Evolutionary conservation across 2,329 filamentous ascomycete genomes (phyloP), one percentile per base, ranked within the genome.

Genomic region (Aspergillus tanneri): DNA sequence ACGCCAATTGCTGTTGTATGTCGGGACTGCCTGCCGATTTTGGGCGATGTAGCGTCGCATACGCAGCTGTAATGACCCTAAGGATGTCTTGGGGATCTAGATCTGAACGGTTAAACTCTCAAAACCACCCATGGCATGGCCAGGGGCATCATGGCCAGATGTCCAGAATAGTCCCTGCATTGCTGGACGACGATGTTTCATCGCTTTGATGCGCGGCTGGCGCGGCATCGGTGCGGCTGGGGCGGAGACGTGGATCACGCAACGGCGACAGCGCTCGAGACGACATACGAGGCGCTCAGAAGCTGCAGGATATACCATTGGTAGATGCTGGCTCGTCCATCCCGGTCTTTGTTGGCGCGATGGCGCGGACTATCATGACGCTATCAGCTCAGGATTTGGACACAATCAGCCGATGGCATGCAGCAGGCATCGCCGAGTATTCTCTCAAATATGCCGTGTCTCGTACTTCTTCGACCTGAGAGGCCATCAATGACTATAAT

Each of bases 401-500:
- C 16, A 45, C 30, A 21, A 5, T 45, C 9, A 30, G 30, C 4
- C 21, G 16, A 10, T 45, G 36, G 12, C 9, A 25, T 21, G 43
- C 27, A 2, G 60, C 58, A 5, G 59, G 62, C 8, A 35, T 54
- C 60, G 3, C 48, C 58, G n/a, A 59, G 58, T 8, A 66, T 72
- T 9, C 43, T 69, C 16, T 59, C 67, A 3, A 69, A 67, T n/a
- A n/a, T n/a, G n/a, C 32, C 58, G 64, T 4, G 43, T 65, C 8
- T 64, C 60, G 0, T 63, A 68, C 56, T 67, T 42, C 21, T 47
- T 36, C 28, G 38, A 47, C 27, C 34, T 24, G 21, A 25, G 36
- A 5, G 45, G 2, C 66, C 71, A 0, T 63, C 57, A 9, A 59
- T 71, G 51, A 71, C 68, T 0, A 60, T 74, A 75, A 72, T 0